These are phyloP conservation scores for Mortierella sp. DNA, from an alignment of 371 early-diverging fungal genomes.

Conservation along the genomic window DNA sequence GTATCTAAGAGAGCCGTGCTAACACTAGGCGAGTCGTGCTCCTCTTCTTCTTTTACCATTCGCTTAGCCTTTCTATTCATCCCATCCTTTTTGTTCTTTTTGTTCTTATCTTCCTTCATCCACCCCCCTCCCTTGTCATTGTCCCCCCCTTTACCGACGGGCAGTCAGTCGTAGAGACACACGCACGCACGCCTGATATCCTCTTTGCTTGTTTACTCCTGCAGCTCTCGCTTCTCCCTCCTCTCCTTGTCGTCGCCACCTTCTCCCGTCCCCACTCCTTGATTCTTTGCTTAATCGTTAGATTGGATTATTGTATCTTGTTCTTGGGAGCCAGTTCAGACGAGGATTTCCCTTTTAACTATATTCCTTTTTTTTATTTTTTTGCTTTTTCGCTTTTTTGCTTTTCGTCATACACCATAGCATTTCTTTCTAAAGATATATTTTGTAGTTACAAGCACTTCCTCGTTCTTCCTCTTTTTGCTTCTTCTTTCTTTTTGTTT, in stretches of 20 bases:
- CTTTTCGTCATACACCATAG: too few relatives aligned
- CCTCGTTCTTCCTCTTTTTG: neutral
- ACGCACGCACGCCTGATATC: neutral
- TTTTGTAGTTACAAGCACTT: too few relatives aligned
- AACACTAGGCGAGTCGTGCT: neutral
- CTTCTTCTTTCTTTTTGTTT: neutral
- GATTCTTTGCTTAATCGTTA: conserved; percentile 1
- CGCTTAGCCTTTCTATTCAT: neutral
- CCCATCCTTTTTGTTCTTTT: neutral
- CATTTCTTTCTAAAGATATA: too few relatives aligned
- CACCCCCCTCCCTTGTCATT: neutral
- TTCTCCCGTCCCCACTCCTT: neutral
- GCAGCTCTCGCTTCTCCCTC: neutral
- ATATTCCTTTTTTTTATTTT: neutral
- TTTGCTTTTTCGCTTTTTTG: too few relatives aligned
- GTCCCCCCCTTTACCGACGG: neutral
- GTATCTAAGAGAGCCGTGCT: neutral
- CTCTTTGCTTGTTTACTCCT: neutral
- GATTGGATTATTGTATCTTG: neutral
- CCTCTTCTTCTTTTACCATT: conserved; percentile 3
- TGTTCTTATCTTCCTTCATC: neutral
- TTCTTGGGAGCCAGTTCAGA: neutral
- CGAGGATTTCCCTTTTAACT: neutral
- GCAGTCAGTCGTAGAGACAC: neutral
- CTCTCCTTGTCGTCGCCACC: neutral